Percentiles rank a stretch among this genome's conserved stretches.
These are phyloP conservation scores for Glycine soja DNA, from an alignment of 306 rosid species.

Conservation along the genomic window DNA sequence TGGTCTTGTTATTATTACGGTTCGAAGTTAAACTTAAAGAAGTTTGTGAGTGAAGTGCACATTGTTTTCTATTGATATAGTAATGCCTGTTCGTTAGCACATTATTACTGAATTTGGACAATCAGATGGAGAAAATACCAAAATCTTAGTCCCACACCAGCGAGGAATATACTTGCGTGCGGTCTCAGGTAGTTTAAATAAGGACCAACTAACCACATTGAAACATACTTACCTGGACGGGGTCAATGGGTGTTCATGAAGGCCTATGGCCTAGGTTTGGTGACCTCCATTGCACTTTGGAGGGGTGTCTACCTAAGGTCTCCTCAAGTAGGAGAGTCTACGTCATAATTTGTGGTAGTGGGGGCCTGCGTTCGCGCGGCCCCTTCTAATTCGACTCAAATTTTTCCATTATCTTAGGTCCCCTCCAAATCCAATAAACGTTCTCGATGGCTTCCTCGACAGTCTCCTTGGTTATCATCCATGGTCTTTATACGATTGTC, in stretches of 20 bases:
- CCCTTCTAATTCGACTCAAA: constrained; percentile 9
- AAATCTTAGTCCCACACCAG: background rate
- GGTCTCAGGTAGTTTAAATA: background rate
- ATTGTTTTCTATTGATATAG: too few species aligned
- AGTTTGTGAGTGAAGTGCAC: too few species aligned
- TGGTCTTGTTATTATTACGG: too few species aligned
- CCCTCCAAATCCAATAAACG: too few species aligned
- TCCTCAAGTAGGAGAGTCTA: constrained; percentile 55
- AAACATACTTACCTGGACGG: constrained; percentile 66
- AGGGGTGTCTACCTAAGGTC: constrained; percentile 68
- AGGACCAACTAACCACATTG: rapidly evolving
- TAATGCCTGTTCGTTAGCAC: too few species aligned
- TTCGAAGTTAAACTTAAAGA: too few species aligned
- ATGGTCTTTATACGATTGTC: too few species aligned
- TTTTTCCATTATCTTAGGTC: too few species aligned
- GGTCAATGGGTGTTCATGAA: constrained; percentile 61
- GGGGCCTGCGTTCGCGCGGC: constrained; percentile 68
- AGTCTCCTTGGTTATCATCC: too few species aligned
- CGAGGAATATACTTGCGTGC: background rate
- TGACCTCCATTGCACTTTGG: constrained; percentile 69
- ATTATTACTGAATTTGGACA: too few species aligned
- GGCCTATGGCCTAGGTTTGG: constrained; percentile 58
- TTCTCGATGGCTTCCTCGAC: too few species aligned
- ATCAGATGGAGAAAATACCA: too few species aligned
- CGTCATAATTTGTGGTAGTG: constrained; percentile 67